Conservation (phyloP, 2,329 filamentous ascomycete species). For the Aurifilum marmelostoma region DNA sequence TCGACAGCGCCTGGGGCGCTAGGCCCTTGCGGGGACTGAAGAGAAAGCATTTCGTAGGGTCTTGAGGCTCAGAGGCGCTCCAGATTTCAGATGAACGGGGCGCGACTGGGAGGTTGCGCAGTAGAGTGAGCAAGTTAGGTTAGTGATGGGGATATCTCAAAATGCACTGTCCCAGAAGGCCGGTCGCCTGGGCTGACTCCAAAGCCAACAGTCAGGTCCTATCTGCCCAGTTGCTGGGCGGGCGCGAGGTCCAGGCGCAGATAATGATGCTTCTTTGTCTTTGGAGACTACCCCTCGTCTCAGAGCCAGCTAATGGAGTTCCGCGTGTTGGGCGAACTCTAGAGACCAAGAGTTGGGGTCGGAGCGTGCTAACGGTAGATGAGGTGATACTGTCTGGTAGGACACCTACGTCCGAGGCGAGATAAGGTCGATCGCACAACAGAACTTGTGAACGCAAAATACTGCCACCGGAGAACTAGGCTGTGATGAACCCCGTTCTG, state of each 20-base stretch:
- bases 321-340: conserved; percentile 4
- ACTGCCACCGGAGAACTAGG: neutral
- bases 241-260: conserved; percentile 17
- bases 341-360: conserved; percentile 6
- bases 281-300: conserved; percentile 19
- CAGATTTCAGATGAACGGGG: conserved; percentile 15
- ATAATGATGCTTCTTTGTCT: conserved; percentile 11
- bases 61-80: conserved; percentile 13
- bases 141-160: neutral
- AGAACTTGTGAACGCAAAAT: neutral
- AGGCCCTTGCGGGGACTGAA: conserved; percentile 56
- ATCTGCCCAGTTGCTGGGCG: conserved; percentile 8
- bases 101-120: conserved; percentile 21
- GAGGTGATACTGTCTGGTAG: conserved; percentile 19
- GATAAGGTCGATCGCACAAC: conserved; percentile 11
- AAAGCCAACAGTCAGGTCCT: conserved; percentile 15
- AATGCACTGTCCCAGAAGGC: conserved; percentile 13
- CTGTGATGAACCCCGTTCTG: conserved; percentile 9
- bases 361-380: conserved; percentile 15
- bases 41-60: conserved; percentile 50
- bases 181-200: conserved; percentile 10
- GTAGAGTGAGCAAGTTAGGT: neutral
- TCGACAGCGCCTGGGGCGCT: conserved; percentile 43
- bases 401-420: conserved; percentile 12
- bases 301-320: neutral